Evolutionary conservation across 169 alveolate genomes (phyloP), one percentile per base, ranked within the genome.

Genomic region (Plasmodium inui): DNA sequence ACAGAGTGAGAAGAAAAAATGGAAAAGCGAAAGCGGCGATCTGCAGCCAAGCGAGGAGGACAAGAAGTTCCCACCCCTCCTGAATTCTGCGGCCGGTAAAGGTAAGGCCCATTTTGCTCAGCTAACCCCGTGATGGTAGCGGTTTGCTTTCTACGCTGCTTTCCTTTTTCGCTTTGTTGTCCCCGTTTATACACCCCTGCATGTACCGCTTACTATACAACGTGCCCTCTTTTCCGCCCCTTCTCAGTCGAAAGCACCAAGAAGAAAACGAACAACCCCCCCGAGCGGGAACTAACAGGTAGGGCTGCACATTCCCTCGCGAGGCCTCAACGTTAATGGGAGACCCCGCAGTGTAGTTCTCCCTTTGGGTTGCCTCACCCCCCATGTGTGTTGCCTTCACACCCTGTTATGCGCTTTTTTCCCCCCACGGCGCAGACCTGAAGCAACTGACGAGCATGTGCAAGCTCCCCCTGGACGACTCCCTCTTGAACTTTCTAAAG

Each of bases 381-480:
- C 39, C 37, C 41, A 22, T 14, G 1, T 34, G 0, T 28, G 9
- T 22, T 46, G 14, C n/a, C 67, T 81, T 12, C 28, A 37, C 30
- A 37, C 30, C 57, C 14, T 41, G 34, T 70, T 61, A 39, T 67
- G 8, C n/a, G 32, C 46, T 22, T 30, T 61, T 4, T 55, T n/a
- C 9, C 73, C 73, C 28, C 46, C 46, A 5, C 7, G 10, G 6
- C 28, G 26, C 55, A 88, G 94, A 88, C 82, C 73, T 88, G 55
- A 88, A 88, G 74, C 94, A 88, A 39, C 55, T 88, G 72, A 72
- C 94, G 78, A 80, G 61, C 34, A 30, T 70, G 7, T 88, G 94
- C 78, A 88, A 88, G 82, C 70, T 88, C 22, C 94, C 94, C 82
- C 46, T 88, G 37, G 94, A 88, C 53, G 94, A 88, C 32, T 88